A percentile compares a stretch with the other conserved stretches of the same genome.
Evolutionary conservation across 2,329 filamentous ascomycete species (phyloP).

Genomic region (Pseudogymnoascus verrucosus): DNA sequence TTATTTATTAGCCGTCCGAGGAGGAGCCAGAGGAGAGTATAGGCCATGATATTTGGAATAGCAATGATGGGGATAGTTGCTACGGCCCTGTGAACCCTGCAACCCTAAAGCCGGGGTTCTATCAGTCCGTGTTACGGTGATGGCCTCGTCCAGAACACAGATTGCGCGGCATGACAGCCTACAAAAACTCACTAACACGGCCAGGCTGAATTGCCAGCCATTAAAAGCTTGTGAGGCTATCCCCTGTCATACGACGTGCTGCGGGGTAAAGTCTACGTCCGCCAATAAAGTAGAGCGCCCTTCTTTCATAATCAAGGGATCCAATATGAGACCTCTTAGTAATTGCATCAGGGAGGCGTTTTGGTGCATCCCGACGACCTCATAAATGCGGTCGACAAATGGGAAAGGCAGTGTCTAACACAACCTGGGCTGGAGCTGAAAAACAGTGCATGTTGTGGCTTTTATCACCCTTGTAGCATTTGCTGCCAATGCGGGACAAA

Average conservation of each 20-base stretch:
- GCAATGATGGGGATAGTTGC: not conserved
- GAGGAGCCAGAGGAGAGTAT: not conserved
- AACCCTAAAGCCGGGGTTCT: not conserved
- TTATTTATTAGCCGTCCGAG: not conserved
- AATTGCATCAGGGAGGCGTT: not conserved
- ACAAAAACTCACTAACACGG: not conserved
- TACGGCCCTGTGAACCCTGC: not conserved
- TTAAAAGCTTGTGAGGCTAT: not conserved
- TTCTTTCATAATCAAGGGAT: not conserved
- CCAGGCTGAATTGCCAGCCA: not conserved
- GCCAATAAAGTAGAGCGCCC: not conserved
- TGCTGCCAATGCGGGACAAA: not conserved
- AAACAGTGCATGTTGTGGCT: not conserved
- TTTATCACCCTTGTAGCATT: not conserved
- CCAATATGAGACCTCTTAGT: not conserved
- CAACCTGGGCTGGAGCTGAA: not conserved
- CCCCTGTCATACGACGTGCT: not conserved
- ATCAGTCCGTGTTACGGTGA: not conserved
- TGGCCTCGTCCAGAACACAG: not conserved
- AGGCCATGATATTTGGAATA: not conserved
- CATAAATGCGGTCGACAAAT: not conserved
- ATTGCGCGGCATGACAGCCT: not conserved
- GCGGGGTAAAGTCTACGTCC: not conserved
- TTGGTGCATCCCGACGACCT: not conserved
- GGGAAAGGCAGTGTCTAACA: not conserved